These are phyloP conservation scores for Trichosporon sp. DNA, from an alignment of 1,284 basidiomycete genomes.

Conservation along the genomic window DNA sequence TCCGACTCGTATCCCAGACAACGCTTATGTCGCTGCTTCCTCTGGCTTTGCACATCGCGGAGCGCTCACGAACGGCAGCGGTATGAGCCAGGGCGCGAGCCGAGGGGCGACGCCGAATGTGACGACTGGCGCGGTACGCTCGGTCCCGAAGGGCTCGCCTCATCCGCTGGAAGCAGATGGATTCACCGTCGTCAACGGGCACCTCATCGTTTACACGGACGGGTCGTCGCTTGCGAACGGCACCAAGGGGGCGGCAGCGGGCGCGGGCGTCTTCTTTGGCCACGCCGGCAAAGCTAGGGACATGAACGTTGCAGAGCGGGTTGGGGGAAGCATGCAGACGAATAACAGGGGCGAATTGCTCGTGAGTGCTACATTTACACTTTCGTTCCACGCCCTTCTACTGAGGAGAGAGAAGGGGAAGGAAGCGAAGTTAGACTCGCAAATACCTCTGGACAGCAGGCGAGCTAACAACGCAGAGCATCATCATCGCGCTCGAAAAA, in stretches of 20 bases:
- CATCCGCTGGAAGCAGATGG: slow-evolving; percentile 36
- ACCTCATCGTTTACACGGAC: slow-evolving; percentile 55
- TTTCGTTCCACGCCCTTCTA: background rate
- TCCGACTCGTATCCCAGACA: background rate
- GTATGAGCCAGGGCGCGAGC: background rate
- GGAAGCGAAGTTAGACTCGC: background rate
- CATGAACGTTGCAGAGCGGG: slow-evolving; percentile 51
- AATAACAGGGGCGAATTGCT: slow-evolving; percentile 58
- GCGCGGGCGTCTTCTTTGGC: slow-evolving; percentile 56
- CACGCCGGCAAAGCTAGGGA: slow-evolving; percentile 37
- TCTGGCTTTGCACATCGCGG: background rate
- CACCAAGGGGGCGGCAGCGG: slow-evolving; percentile 45
- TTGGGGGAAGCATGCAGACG: slow-evolving; percentile 54
- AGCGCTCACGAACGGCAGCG: too few relatives aligned
- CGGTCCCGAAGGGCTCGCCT: background rate
- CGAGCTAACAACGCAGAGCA: slow-evolving; percentile 41
- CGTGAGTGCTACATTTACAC: slow-evolving; percentile 34
- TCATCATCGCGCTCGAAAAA: slow-evolving; percentile 54
- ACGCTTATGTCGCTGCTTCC: background rate
- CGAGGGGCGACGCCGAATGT: background rate
- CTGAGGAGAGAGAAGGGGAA: background rate
- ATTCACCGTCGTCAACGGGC: slow-evolving; percentile 38
- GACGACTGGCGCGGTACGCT: background rate
- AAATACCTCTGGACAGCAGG: too few relatives aligned
- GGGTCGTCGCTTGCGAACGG: slow-evolving; percentile 53